Base-by-base conservation (phyloP, 2,329 filamentous ascomycete genomes). In the Ceratocystiopsis minuta region DNA sequence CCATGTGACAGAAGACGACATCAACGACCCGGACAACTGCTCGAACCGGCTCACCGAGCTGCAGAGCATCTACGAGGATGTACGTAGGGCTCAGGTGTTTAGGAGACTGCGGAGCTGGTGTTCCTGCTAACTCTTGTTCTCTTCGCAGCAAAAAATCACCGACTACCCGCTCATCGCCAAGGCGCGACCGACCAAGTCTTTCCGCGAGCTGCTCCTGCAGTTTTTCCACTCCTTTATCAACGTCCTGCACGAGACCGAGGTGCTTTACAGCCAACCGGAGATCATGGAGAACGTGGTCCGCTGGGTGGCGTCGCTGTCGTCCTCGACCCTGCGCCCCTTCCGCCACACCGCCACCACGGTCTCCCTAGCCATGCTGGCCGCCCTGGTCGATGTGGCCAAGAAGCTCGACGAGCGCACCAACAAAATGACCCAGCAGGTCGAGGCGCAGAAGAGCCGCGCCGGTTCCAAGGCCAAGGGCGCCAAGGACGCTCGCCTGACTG, bases 101-200 rank as follows among this genome's bases (percentile, higher is more conserved):
- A 33, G 11, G 20, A n/a, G 37, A 16, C 16, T 34, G 18, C 24
- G 11, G 24, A 6, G 24, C 24, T 10, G n/a, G 24, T 28, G 24
- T 28, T 10, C 24, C 7, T 10, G 24, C 24, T 28, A 28, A 28
- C 24, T 10, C 9, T 28, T 28, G 24, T 28, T 50, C 34, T 41
- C 16, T 9, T 10, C 31, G 28, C 40, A 78, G 65, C 72, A 80
- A 68, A 75, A 81, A 55, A 79, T 88, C 39, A 80, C 81, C 31
- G 90, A 96, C 39, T 98, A 98, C 54, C 90, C 90, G 34, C 71
- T 98, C 37, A 81, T 93, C 45, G 81, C 85, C 15, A 87, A 78
- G 60, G 71, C 78, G 34, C 88, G 81, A 57, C 76, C 75, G 44
- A 80, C 75, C 48, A 73, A 75, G 49, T 73, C 79, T 20, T 95